A percentile compares a stretch with the other conserved stretches of the same genome.
Evolutionary conservation across 1,284 basidiomycete species (phyloP).

Genomic region (Naganishia sp.): DNA sequence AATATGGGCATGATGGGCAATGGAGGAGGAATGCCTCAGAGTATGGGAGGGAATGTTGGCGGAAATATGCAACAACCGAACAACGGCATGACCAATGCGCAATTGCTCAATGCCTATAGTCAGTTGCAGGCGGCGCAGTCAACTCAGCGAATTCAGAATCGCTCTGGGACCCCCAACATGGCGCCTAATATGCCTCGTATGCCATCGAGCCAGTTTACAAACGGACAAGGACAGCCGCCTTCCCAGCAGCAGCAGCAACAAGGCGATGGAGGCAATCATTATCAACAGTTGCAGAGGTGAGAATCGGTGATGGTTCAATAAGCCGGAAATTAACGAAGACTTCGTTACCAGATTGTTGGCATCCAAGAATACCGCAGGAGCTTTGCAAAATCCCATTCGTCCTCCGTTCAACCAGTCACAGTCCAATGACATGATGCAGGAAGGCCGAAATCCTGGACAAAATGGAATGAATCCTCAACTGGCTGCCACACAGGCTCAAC

Average conservation of each 20-base stretch:
- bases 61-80: conserved; percentile 21
- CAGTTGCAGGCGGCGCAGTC: conserved; percentile 15
- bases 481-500: conserved; percentile 12
- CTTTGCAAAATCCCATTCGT: conserved; percentile 13
- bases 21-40: background rate
- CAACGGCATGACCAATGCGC: conserved; percentile 16
- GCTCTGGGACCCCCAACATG: conserved; percentile 7
- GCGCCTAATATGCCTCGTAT: conserved; percentile 3
- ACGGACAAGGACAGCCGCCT: conserved; percentile 5
- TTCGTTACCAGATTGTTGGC: conserved; percentile 4
- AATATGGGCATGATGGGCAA: conserved; percentile 17
- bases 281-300: conserved; percentile 27
- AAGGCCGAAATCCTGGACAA: conserved; percentile 5
- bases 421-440: conserved; percentile 15
- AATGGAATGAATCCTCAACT: conserved; percentile 25
- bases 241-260: conserved; percentile 15
- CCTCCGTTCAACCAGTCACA: conserved; percentile 14
- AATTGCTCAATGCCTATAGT: conserved; percentile 15
- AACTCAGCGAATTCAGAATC: conserved; percentile 17
- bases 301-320: background rate
- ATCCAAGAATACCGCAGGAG: conserved; percentile 23
- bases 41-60: conserved; percentile 16
- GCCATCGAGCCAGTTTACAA: conserved; percentile 2
- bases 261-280: conserved; percentile 19
- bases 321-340: background rate